Conservation (phyloP, 805 yeast species). For the Lipomyces sp. region DNA sequence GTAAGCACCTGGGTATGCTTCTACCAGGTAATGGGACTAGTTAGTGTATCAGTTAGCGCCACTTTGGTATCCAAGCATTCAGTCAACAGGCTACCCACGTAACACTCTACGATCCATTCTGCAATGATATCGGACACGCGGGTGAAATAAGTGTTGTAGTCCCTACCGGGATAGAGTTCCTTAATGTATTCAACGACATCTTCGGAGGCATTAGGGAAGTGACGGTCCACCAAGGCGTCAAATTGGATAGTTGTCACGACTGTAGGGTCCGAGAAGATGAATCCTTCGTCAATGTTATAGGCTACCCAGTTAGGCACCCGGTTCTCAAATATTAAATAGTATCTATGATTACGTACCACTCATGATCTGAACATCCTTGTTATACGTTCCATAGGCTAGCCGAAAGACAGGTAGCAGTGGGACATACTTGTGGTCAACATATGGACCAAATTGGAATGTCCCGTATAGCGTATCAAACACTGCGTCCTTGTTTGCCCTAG, state of each 20-base stretch:
- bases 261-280: constrained; percentile 30
- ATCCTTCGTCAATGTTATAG: constrained; percentile 32
- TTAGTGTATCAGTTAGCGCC: not conserved
- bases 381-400: constrained; percentile 22
- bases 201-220: constrained; percentile 30
- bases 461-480: constrained; percentile 27
- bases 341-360: constrained; percentile 10
- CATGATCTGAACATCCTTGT: constrained; percentile 21
- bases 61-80: not conserved
- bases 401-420: constrained; percentile 30
- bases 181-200: constrained; percentile 18
- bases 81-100: constrained; percentile 4
- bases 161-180: constrained; percentile 19
- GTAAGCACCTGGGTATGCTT: constrained; percentile 17
- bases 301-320: constrained; percentile 5
- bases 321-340: not conserved
- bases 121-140: constrained; percentile 25
- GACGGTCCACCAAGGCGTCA: constrained; percentile 13
- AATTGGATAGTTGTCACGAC: constrained; percentile 18
- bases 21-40: constrained; percentile 18
- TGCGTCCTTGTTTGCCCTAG: constrained; percentile 21
- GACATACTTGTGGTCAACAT: constrained; percentile 31
- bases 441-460: constrained; percentile 35
- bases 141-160: constrained; percentile 11
- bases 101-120: constrained; percentile 33